Evolutionary conservation across 345 rosid species (phyloP).

Genomic region (Boechera retrofracta): DNA sequence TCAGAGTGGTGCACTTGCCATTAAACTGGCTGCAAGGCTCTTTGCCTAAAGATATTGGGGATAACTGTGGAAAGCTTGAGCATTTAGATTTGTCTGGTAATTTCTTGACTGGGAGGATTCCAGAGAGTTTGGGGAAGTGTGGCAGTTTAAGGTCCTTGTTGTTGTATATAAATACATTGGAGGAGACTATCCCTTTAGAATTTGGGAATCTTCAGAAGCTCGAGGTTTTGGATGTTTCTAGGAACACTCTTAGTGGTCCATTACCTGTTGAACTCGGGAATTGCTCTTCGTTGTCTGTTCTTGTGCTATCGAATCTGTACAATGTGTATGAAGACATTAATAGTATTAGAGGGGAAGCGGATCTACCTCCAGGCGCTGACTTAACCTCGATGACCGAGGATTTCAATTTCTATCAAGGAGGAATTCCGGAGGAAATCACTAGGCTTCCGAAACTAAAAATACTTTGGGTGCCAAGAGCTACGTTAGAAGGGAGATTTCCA

Average conservation of each 20-base stretch:
- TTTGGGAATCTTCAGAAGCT: constrained; percentile 77
- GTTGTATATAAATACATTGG: constrained; percentile 74
- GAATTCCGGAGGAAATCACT: constrained; percentile 61
- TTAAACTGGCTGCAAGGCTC: constrained; percentile 65
- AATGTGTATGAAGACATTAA: constrained; percentile 53
- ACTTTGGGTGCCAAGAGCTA: constrained; percentile 89
- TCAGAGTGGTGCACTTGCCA: constrained; percentile 65
- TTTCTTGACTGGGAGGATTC: constrained; percentile 67
- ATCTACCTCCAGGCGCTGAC: constrained; percentile 45
- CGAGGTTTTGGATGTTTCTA: constrained; percentile 85
- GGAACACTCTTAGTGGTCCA: constrained; percentile 76
- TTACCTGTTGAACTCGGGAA: constrained; percentile 80
- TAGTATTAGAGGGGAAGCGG: constrained; percentile 46
- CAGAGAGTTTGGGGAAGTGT: constrained; percentile 74
- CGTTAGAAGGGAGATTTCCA: constrained; percentile 66
- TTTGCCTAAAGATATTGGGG: constrained; percentile 68
- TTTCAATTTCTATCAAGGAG: constrained; percentile 81
- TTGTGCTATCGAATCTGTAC: constrained; percentile 71
- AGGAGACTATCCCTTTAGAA: constrained; percentile 69
- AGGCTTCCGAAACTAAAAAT: constrained; percentile 72
- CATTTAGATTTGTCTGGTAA: constrained; percentile 90
- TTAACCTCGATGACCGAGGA: constrained; percentile 58
- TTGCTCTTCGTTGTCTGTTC: constrained; percentile 68
- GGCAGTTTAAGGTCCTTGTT: constrained; percentile 60
- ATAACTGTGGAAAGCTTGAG: constrained; percentile 70